Conservation (phyloP, 2,329 filamentous ascomycete genomes). For the Penicillium palitans region DNA sequence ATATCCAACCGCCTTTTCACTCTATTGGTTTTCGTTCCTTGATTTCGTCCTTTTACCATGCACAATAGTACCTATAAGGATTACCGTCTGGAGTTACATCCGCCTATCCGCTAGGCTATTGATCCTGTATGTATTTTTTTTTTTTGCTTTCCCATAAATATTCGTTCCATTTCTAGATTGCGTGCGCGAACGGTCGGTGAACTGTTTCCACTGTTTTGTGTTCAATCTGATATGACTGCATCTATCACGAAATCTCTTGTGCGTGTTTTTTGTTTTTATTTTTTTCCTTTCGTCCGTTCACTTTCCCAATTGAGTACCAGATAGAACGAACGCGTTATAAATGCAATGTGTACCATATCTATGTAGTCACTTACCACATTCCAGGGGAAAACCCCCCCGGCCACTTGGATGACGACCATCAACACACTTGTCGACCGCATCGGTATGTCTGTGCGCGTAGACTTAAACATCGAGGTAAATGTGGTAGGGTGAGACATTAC, state of each 20-base stretch:
- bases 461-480: neutral
- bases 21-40: neutral
- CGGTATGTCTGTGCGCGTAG: slow-evolving; percentile 17
- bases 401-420: slow-evolving; percentile 4
- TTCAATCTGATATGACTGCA: neutral
- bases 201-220: neutral
- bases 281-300: neutral
- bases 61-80: neutral
- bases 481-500: neutral
- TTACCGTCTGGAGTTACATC: neutral
- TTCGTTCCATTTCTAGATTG: neutral
- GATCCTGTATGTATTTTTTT: neutral
- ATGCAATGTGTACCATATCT: neutral
- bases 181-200: neutral
- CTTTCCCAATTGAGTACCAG: neutral
- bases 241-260: no score
- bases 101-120: neutral
- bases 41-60: neutral
- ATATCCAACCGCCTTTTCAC: neutral
- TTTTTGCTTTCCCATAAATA: neutral
- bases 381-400: neutral
- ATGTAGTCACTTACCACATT: slow-evolving; percentile 6
- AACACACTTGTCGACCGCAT: neutral
- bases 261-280: neutral
- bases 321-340: neutral